Evolutionary conservation across 805 yeast genomes (phyloP).

Genomic region (Saturnispora hagleri): DNA sequence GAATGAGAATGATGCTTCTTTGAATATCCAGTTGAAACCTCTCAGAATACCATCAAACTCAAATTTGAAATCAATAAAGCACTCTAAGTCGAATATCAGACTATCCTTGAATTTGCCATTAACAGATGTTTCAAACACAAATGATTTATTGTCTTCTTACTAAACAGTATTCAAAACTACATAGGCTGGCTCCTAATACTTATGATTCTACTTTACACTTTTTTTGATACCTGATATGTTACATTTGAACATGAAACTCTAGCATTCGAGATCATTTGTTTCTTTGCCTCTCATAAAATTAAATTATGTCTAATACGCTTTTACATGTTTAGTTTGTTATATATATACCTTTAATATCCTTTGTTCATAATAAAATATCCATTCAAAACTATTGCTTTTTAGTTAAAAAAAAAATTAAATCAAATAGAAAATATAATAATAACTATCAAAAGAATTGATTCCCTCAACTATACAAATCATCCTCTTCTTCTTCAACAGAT

Average conservation of each 20-base stretch:
- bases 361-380: background rate
- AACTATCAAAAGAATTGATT: background rate
- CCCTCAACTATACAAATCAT: constrained; percentile 33
- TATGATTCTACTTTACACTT: background rate
- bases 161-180: background rate
- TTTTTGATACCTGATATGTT: background rate
- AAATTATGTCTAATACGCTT: background rate
- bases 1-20: background rate
- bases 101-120: constrained; percentile 3
- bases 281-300: background rate
- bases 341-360: background rate
- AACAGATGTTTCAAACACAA: constrained; percentile 4
- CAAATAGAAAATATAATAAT: constrained; percentile 1
- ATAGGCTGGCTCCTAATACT: background rate
- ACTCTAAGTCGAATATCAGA: constrained; percentile 4
- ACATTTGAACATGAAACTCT: background rate
- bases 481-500: constrained; percentile 40
- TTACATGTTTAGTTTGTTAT: background rate
- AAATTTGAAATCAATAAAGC: constrained; percentile 1
- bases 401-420: background rate
- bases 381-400: background rate
- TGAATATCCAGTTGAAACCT: constrained; percentile 12
- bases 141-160: background rate
- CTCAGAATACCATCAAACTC: constrained; percentile 8
- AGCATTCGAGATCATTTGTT: background rate